phyloP scores from a whole-genome alignment of 176 grass and related monocot species.

The Eragrostis nindensis region DNA sequence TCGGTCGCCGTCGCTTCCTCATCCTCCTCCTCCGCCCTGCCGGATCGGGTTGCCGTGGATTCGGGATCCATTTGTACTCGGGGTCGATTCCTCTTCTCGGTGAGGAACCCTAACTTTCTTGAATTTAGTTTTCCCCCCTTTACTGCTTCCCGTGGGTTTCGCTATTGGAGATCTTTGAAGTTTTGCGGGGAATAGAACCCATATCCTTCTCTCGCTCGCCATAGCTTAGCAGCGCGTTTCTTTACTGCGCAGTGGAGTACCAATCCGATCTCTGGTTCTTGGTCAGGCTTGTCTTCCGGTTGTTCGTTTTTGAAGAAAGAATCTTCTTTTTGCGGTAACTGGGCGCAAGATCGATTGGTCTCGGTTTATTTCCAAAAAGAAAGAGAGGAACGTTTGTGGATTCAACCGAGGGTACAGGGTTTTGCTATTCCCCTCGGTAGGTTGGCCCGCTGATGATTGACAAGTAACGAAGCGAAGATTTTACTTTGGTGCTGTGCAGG shows the following conservation, averaged over 20 bases:
- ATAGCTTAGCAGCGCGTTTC: neutral
- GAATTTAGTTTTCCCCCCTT: neutral
- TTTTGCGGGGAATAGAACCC: neutral
- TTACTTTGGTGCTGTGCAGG: neutral
- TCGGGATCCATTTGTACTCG: neutral
- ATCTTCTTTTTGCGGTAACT: neutral
- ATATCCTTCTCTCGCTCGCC: too few species aligned
- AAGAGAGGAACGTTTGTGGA: neutral
- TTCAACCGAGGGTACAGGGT: neutral
- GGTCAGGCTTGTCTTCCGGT: neutral
- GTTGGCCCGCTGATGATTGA: neutral
- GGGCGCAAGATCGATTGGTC: neutral
- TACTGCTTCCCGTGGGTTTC: neutral
- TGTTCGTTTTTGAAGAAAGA: neutral
- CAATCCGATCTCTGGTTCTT: neutral
- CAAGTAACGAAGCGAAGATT: neutral
- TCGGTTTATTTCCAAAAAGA: neutral
- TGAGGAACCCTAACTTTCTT: slow-evolving; percentile 5
- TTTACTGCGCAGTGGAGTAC: neutral
- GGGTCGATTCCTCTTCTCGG: neutral
- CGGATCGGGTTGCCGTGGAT: neutral
- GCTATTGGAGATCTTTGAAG: neutral
- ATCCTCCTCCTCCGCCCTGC: neutral
- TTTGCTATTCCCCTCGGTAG: neutral
- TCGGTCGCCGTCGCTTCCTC: neutral